Conservation (phyloP, 148 eudicot species). For the Tetragonia tetragonoides region DNA sequence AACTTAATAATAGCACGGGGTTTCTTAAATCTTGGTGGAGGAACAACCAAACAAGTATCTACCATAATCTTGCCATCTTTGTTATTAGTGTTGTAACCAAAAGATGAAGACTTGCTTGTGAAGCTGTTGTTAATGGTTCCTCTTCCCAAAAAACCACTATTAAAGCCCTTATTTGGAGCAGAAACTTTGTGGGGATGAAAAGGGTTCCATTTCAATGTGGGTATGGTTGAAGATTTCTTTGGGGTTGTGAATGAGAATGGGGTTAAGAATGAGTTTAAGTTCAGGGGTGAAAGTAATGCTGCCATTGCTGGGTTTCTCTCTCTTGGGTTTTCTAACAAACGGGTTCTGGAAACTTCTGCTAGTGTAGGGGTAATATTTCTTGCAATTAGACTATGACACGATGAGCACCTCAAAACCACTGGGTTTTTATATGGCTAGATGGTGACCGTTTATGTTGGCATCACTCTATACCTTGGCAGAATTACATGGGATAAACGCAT, state of each 20-base stretch:
- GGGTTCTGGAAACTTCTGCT: neutral
- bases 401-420: constrained; percentile 17
- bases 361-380: neutral
- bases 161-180: constrained; percentile 12
- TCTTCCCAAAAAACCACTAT: constrained; percentile 4
- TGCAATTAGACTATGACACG: constrained; percentile 17
- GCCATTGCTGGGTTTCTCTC: constrained; percentile 9
- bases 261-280: constrained; percentile 21
- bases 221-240: neutral
- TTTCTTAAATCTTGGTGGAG: constrained; percentile 62
- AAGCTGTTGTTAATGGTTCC: constrained; percentile 3
- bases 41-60: constrained; percentile 74
- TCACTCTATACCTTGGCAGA: too few relatives aligned
- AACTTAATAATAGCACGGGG: constrained; percentile 73
- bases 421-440: neutral
- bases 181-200: constrained; percentile 17
- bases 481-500: too few relatives aligned
- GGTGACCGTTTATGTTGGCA: neutral
- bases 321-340: neutral
- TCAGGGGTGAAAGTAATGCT: constrained; percentile 15
- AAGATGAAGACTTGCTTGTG: constrained; percentile 13
- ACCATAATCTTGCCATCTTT: constrained; percentile 33
- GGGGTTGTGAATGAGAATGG: constrained; percentile 10
- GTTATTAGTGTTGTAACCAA: constrained; percentile 11
- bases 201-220: constrained; percentile 9